Evolutionary conservation across 2,329 filamentous ascomycete genomes (phyloP), one percentile per base, ranked within the genome.

Genomic region (Aspergillus japonicus): DNA sequence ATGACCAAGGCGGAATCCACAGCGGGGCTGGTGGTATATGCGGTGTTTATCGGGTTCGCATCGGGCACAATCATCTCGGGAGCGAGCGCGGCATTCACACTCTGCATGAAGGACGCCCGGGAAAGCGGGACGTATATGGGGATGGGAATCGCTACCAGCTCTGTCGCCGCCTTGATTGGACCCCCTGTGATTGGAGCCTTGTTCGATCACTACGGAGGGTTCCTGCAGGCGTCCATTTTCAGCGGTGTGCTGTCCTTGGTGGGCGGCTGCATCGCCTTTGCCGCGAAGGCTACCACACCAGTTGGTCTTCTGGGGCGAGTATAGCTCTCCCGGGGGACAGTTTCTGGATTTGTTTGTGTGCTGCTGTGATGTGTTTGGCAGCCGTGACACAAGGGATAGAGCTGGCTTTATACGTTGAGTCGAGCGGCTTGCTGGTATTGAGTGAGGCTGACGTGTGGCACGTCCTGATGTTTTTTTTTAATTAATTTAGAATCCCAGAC

Each of bases 131-230:
- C 76, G 0, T 72, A 77, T 16, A 71, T 80, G 12, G 78, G 78
- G 0, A 78, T 78, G 77, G 75, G 72, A 0, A 54, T 66, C 21
- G 61, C 54, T 2, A 12, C 62, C 1, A 49, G 42, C 5, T 75
- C 77, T 0, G 54, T 85, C 33, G 81, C 77, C 0, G 75, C 74
- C 4, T 65, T 87, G 35, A 74, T 83, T 4, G 83, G 81, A 0
- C 78, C 79, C 12, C 81, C 82, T 0, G 72, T 81, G 49, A 79
- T 77, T 54, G 81, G 81, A 3, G 77, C 73, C 0, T 69, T 83
- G 48, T 66, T 85, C 3, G 70, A 76, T 3, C 65, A 54, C 10
- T 82, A 80, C 57, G 75, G 69, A 1, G 73, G 75, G 0, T 81
- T 75, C 58, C 59, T 65, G 1, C 59, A 79, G 61, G 70, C 73